Evolutionary conservation across 2,329 filamentous ascomycete genomes (phyloP).

Genomic region (Hirsutella rhossiliensis): DNA sequence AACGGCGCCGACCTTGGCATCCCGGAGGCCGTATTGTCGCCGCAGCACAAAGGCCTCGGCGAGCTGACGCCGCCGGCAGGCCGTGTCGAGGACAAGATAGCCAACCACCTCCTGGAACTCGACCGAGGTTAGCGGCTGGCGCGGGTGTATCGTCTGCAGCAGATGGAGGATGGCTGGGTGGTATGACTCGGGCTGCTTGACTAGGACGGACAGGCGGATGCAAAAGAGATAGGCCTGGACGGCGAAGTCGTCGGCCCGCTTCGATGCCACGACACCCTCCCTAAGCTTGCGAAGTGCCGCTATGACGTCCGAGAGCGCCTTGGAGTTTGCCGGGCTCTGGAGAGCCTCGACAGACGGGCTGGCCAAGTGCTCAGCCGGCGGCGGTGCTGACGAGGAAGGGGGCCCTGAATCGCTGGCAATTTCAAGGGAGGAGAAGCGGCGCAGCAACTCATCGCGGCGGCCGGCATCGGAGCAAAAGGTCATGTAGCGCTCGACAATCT

Average conservation of each 20-base stretch:
- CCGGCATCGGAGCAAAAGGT: conserved; percentile 69
- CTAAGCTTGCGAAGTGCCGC: conserved; percentile 83
- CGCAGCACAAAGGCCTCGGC: conserved; percentile 60
- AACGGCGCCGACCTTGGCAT: conserved; percentile 56
- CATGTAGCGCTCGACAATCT: conserved; percentile 82
- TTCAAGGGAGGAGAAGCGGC: conserved; percentile 57
- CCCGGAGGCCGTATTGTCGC: conserved; percentile 46
- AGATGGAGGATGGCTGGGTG: conserved; percentile 76
- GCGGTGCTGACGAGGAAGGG: not conserved
- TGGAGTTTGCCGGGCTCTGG: conserved; percentile 26
- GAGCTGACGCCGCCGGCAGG: conserved; percentile 69
- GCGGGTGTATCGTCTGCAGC: conserved; percentile 56
- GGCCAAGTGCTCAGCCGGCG: not conserved
- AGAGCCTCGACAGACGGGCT: conserved; percentile 5
- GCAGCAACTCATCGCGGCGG: conserved; percentile 59
- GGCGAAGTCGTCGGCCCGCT: conserved; percentile 67
- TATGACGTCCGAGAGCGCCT: conserved; percentile 62
- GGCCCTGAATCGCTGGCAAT: conserved; percentile 2
- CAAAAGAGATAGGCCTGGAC: conserved; percentile 88
- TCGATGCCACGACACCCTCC: conserved; percentile 74
- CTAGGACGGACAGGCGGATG: conserved; percentile 70
- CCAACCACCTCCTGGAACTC: conserved; percentile 70
- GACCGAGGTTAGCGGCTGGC: conserved; percentile 53
- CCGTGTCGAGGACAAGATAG: conserved; percentile 78
- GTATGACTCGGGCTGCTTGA: conserved; percentile 77